Base-by-base conservation (phyloP, 306 rosid genomes). In the Cyamopsis tetragonoloba region DNA sequence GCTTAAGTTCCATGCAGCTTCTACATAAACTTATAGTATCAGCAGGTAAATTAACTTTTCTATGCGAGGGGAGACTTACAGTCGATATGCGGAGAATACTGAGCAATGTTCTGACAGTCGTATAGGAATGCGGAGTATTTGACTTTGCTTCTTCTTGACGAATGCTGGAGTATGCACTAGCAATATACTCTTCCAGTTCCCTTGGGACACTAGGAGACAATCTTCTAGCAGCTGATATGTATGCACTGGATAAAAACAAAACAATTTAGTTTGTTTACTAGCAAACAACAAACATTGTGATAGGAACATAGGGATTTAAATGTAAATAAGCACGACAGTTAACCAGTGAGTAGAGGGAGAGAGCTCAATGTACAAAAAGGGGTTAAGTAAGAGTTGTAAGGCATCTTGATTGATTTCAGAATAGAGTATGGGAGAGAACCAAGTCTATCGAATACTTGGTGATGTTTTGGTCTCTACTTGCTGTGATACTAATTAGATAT, bases 61-160 rank as follows among this genome's bases (percentile, higher is more conserved):
- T n/a, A n/a, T n/a, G n/a, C n/a, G n/a, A 69, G 11, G 43, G 60
- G 44, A 12, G 65, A 79, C 95, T 83, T 83, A 95, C 97, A 37
- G 99, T 80, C 39, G 99, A 90, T 80, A 90, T 83, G 68, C 97
- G 97, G 61, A 95, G 95, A 79, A 95, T 95, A 72, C 97, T 95
- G 76, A 95, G 99, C 73, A 95, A 84, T 43, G 99, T 95, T 86
- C 99, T 79, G 70, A 95, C 83, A 23, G 99, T 95, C 11, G 99
- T 90, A 70, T 95, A 95, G 66, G 99, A 86, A 80, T 95, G 97
- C 12, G 99, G 97, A 62, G 95, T 65, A 37, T 78, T 84, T 8
- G 97, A 88, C 72, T 84, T 90, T 65, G 97, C 91, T 83, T 90
- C 99, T 73, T 95, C 99, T 80, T 95, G 97, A 49, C 99, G 86